A percentile compares a stretch with the other conserved stretches of the same genome.
Evolutionary conservation across 306 rosid species (phyloP).

Genomic region (Parietaria judaica): DNA sequence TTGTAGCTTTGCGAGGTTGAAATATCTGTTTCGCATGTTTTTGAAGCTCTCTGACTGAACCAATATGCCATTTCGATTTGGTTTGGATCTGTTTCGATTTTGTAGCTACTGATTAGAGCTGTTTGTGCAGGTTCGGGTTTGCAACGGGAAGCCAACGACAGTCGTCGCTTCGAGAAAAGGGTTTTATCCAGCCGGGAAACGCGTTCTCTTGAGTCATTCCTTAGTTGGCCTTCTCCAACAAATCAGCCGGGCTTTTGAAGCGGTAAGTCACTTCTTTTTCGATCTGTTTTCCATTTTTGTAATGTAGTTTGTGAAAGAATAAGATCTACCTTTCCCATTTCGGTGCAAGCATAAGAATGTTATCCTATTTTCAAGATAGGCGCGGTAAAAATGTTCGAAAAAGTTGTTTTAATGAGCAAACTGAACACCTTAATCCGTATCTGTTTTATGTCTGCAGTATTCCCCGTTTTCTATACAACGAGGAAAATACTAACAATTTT

Average conservation of each 20-base stretch:
- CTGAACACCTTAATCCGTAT: too few relatives aligned
- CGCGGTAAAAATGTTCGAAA: too few relatives aligned
- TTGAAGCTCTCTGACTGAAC: too few relatives aligned
- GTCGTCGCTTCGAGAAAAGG: constrained; percentile 77
- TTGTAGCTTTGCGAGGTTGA: too few relatives aligned
- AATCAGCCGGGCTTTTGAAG: constrained; percentile 84
- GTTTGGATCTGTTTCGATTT: too few relatives aligned
- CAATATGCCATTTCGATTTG: too few relatives aligned
- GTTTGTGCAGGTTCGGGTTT: constrained; percentile 60
- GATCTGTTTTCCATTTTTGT: neutral
- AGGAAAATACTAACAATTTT: too few relatives aligned
- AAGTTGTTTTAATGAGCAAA: too few relatives aligned
- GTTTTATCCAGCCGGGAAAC: constrained; percentile 92
- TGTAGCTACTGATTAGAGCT: neutral
- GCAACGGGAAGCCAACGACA: constrained; percentile 89
- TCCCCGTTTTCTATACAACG: neutral
- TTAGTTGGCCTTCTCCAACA: constrained; percentile 84
- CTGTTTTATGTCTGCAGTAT: neutral
- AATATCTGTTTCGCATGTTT: too few relatives aligned
- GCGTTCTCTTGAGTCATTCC: constrained; percentile 54
- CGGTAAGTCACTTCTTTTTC: constrained; percentile 38
- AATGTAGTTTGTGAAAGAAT: neutral
- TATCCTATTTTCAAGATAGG: too few relatives aligned
- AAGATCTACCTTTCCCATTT: too few relatives aligned
- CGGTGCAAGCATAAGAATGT: too few relatives aligned